Conservation (phyloP, 352 stramenopile species). For the Phytophthora citricola region DNA sequence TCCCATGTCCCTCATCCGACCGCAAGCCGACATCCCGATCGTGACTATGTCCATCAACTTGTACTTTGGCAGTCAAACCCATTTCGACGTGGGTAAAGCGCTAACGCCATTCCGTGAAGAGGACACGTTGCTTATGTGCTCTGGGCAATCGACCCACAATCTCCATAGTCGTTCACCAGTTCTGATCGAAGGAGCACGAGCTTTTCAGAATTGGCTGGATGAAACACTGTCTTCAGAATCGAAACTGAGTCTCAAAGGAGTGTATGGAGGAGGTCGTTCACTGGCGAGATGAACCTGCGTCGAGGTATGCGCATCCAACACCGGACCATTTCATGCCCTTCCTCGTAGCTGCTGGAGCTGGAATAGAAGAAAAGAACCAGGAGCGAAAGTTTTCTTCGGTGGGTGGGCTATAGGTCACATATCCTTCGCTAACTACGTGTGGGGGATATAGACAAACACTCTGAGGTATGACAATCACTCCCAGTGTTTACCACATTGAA, state of each 20-base stretch:
- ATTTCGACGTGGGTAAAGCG: neutral
- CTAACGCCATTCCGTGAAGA: neutral
- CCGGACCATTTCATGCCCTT: slow-evolving; percentile 2
- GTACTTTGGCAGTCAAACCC: neutral
- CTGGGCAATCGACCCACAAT: neutral
- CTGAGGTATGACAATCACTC: too few relatives aligned
- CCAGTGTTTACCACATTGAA: too few relatives aligned
- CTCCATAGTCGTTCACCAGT: neutral
- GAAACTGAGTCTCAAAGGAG: neutral
- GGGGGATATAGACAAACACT: neutral
- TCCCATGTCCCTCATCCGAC: neutral
- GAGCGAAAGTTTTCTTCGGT: slow-evolving; percentile 2
- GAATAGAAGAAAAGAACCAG: slow-evolving; percentile 1
- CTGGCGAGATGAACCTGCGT: neutral
- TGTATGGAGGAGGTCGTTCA: neutral
- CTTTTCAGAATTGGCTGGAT: neutral
- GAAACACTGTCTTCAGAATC: neutral
- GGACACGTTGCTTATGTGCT: neutral
- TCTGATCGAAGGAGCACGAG: neutral
- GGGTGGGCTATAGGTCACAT: neutral
- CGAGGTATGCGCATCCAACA: neutral
- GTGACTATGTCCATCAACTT: neutral
- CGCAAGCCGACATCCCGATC: neutral
- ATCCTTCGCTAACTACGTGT: slow-evolving; percentile 4
- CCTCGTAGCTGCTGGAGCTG: slow-evolving; percentile 1